Base-by-base conservation (phyloP, 192 early-diverging fungal genomes). In the Funneliformis geosporum region DNA sequence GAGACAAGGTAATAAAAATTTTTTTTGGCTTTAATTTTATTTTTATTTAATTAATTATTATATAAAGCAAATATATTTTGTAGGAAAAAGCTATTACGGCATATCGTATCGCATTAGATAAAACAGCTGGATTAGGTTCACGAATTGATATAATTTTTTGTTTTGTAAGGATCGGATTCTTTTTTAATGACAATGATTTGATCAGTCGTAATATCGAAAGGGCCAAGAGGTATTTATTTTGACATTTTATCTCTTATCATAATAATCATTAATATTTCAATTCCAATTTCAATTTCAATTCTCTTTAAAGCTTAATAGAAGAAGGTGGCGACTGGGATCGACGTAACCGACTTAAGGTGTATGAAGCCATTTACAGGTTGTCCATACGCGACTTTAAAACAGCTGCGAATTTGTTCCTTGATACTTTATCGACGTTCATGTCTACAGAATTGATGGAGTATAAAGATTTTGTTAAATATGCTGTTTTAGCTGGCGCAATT, bases 271-370 rank as follows among this genome's bases (percentile, higher is more conserved):
- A 28, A 55, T 60, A 28, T 71, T 70, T 72, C 18, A 21, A 39
- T 7, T 33, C 50, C 42, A 39, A 61, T 81, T 43, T 5, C 62
- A 40, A 69, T n/a, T 74, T 60, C 21, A 40, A 55, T 50, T 28
- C 11, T 46, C 25, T 72, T 75, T 70, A 1, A 39, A 96, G 93
- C 44, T 88, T 99, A 83, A 96, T 98, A 79, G 94, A 99, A 82
- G 95, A 98, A 87, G 96, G 97, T 64, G 98, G 98, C 33, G 98
- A 99, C 85, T 99, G 98, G 98, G 98, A 99, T 89, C 91, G 98
- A 62, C 91, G 98, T 77, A 99, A 99, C 87, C 91, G 98, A 64
- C 90, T 98, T 60, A 98, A 99, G 88, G 96, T 95, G 4, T 96
- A 98, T 80, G 95, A 99, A 82, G 97, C 95, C 68, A 88, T 96